Conservation (phyloP, 768 basidiomycete species). For the Exsudoporus frostii region DNA sequence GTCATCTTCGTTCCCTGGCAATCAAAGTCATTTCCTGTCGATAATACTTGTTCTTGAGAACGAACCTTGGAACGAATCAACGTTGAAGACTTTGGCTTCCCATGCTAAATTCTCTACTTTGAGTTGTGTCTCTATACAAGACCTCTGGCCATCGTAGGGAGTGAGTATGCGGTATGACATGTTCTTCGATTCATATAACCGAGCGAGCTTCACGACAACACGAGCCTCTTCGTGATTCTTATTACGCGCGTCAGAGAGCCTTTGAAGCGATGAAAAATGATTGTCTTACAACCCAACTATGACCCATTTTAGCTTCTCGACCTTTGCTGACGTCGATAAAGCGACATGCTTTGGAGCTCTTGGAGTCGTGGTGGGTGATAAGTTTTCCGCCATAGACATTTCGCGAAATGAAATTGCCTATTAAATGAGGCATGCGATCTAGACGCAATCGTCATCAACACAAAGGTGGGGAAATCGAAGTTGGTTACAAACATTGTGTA, state of each 20-base stretch:
- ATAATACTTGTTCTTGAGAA: not conserved
- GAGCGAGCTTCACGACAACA: conserved; percentile 52
- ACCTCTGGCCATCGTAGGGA: conserved; percentile 74
- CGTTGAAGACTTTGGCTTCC: conserved; percentile 69
- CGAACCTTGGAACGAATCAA: conserved; percentile 79
- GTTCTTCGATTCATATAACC: conserved; percentile 42
- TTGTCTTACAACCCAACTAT: conserved; percentile 36
- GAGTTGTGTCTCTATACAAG: conserved; percentile 52
- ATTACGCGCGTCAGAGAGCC: conserved; percentile 4
- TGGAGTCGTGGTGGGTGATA: conserved; percentile 49
- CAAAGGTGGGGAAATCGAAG: not conserved
- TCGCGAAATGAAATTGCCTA: conserved; percentile 67
- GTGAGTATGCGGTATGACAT: conserved; percentile 66
- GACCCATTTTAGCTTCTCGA: conserved; percentile 22
- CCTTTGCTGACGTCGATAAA: conserved; percentile 41
- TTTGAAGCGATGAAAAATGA: not conserved
- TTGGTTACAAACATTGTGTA: conserved; percentile 60
- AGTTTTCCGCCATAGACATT: conserved; percentile 60
- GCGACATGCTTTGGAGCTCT: conserved; percentile 30
- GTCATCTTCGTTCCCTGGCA: conserved; percentile 75
- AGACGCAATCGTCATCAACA: not conserved
- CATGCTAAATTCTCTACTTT: conserved; percentile 45
- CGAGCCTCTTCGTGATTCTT: conserved; percentile 61
- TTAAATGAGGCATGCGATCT: conserved; percentile 83
- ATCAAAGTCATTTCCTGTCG: conserved; percentile 10